Evolutionary conservation across 108 stramenopile genomes (phyloP).

Genomic region (Skeletonema costatum): DNA sequence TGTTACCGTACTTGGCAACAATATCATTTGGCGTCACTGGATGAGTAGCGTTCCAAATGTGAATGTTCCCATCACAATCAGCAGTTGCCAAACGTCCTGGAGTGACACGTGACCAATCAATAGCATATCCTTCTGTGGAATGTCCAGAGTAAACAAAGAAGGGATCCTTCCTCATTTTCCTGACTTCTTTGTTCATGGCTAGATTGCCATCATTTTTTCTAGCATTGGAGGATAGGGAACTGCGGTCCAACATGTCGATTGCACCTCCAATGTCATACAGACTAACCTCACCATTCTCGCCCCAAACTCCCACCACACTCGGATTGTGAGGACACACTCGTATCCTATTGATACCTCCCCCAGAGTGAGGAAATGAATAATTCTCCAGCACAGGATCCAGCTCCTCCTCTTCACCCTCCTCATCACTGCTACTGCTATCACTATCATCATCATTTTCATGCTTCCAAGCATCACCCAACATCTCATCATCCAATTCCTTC

Average conservation of each 20-base stretch:
- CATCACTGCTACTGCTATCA: constrained; percentile 38
- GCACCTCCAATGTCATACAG: constrained; percentile 81
- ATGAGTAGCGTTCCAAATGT: constrained; percentile 77
- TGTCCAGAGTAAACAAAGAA: constrained; percentile 84
- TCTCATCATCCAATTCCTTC: constrained; percentile 73
- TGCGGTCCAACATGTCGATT: constrained; percentile 57
- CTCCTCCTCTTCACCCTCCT: constrained; percentile 85
- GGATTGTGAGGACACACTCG: constrained; percentile 90
- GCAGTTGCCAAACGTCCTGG: constrained; percentile 88
- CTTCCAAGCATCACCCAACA: constrained; percentile 86
- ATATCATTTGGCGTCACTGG: constrained; percentile 18
- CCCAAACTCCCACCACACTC: constrained; percentile 93
- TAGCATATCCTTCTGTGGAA: constrained; percentile 89
- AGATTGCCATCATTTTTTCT: constrained; percentile 38
- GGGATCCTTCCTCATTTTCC: constrained; percentile 57
- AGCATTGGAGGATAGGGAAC: constrained; percentile 50
- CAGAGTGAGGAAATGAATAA: constrained; percentile 66
- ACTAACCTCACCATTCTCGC: constrained; percentile 87
- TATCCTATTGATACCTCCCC: constrained; percentile 96
- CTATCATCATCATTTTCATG: constrained; percentile 43
- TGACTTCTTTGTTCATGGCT: constrained; percentile 10
- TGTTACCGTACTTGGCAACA: constrained; percentile 7
- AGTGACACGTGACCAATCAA: constrained; percentile 87
- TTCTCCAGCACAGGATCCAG: constrained; percentile 90
- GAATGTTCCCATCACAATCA: constrained; percentile 87